Evolutionary conservation across 495 filamentous ascomycete genomes (phyloP), one percentile per base, ranked within the genome.

Genomic region (Aspergillus cavernicola): DNA sequence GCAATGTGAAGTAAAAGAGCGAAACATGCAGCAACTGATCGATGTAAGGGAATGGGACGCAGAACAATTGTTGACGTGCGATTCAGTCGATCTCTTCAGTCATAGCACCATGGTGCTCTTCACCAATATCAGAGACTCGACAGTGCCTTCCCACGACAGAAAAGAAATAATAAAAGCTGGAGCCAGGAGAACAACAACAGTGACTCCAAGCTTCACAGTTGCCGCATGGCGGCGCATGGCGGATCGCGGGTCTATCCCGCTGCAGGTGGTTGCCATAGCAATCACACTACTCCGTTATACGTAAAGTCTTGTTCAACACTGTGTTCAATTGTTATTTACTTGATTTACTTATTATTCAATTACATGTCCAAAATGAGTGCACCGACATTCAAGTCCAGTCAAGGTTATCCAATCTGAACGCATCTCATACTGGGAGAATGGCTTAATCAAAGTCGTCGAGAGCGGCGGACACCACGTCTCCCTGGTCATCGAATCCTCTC

Each of bases 371-470:
- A 28, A 28, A 28, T 28, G 24, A 28, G 24, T 28, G 24, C 24
- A 28, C 24, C 4, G 24, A 28, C 24, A n/a, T n/a, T n/a, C n/a
- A n/a, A n/a, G n/a, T n/a, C n/a, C n/a, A n/a, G n/a, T n/a, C n/a
- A n/a, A n/a, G n/a, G n/a, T n/a, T n/a, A n/a, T n/a, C n/a, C 24
- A 28, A 28, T 28, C 24, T 28, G 24, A n/a, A n/a, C n/a, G n/a
- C n/a, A n/a, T n/a, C n/a, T n/a, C n/a, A n/a, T n/a, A n/a, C n/a
- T n/a, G n/a, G n/a, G n/a, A n/a, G n/a, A 33, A 28, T 32, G 18
- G 32, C 16, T 46, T 70, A 71, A 39, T 68, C 69, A 59, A 74
- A 74, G 32, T 72, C 66, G 7, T 64, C 57, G 22, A 59, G 62
- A 44, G 65, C 64, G 2, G 70, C 70, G 0, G 62, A 62, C 12